A percentile compares a stretch with the other conserved stretches of the same genome.
These are phyloP conservation scores for Tricholoma saponaceum DNA, from an alignment of 768 basidiomycete species.

Conservation along the genomic window DNA sequence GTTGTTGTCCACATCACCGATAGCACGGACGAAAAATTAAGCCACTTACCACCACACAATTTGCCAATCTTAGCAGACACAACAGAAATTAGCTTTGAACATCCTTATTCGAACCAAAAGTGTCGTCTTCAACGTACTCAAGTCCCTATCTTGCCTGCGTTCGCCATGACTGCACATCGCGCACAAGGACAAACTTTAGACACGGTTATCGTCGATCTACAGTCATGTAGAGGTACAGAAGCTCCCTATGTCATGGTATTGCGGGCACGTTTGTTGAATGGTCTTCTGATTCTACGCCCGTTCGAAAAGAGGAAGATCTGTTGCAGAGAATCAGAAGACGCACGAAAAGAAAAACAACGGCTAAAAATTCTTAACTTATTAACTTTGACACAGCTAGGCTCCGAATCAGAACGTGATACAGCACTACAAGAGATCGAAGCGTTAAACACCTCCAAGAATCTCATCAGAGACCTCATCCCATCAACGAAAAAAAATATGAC, in stretches of 20 bases:
- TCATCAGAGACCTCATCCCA: not conserved
- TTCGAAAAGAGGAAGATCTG: conserved; percentile 5
- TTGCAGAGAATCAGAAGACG: conserved; percentile 8
- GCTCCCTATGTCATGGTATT: conserved; percentile 42
- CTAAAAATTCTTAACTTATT: not conserved
- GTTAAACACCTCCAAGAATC: too few species aligned
- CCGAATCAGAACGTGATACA: not conserved
- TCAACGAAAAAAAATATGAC: too few species aligned
- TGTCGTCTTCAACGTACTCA: conserved; percentile 19
- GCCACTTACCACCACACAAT: not conserved
- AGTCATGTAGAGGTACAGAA: conserved; percentile 25
- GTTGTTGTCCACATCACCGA: not conserved
- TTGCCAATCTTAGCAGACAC: not conserved
- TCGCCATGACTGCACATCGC: conserved; percentile 37
- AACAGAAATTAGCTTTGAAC: not conserved
- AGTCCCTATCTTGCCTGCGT: conserved; percentile 31
- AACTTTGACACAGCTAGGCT: not conserved
- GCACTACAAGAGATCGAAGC: not conserved
- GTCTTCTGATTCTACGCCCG: conserved; percentile 25
- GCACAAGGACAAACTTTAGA: conserved; percentile 33
- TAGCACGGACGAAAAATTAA: not conserved
- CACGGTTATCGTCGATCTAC: conserved; percentile 28
- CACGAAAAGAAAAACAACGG: conserved; percentile 1
- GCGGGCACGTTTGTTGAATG: conserved; percentile 20
- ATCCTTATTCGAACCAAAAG: not conserved